Base-by-base conservation (phyloP, 2,329 filamentous ascomycete species). In the Cercospora brassicicola region DNA sequence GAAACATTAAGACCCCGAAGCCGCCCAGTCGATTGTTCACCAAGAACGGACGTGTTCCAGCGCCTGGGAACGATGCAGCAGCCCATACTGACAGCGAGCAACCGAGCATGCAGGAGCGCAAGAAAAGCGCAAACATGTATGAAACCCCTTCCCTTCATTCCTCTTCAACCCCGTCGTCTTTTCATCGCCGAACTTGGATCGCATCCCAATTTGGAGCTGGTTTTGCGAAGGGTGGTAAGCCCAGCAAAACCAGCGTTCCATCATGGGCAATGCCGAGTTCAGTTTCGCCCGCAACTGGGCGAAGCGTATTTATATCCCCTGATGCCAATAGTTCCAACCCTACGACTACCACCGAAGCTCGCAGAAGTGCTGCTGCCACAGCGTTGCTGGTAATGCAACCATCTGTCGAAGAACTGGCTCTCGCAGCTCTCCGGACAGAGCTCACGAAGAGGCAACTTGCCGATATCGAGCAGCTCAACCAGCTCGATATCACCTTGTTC, bases 41-140 rank as follows among this genome's bases (percentile, higher is more conserved):
- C 31, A 64, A 51, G 51, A 76, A 75, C 53, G 73, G 69, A 18
- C 61, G 65, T 23, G 55, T 62, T 15, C 57, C 67, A 48, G 45
- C 23, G 28, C 36, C 65, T 28, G 28, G 48, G n/a, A 57, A 57
- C n/a, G 63, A 68, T 23, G 67, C 62, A 53, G 59, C 62, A 42
- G 28, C 63, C 36, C 53, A 59, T 62, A 65, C 69, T 59, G 74
- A 74, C 33, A 56, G 61, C 48, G 70, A 73, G 48, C 57, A 71
- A 26, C 65, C 72, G 4, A 72, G 67, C 67, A 77, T 74, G 72
- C 73, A 74, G 67, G 73, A 76, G 67, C 72, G 69, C 23, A 75
- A 76, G 67, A 74, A 70, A 57, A 73, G 68, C 66, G 69, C 72
- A 60, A 78, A 77, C 69, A 78, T 78, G 76, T 77, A 78, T 67